Base-by-base conservation (phyloP, 148 eudicot genomes). In the Gaultheria prostrata region DNA sequence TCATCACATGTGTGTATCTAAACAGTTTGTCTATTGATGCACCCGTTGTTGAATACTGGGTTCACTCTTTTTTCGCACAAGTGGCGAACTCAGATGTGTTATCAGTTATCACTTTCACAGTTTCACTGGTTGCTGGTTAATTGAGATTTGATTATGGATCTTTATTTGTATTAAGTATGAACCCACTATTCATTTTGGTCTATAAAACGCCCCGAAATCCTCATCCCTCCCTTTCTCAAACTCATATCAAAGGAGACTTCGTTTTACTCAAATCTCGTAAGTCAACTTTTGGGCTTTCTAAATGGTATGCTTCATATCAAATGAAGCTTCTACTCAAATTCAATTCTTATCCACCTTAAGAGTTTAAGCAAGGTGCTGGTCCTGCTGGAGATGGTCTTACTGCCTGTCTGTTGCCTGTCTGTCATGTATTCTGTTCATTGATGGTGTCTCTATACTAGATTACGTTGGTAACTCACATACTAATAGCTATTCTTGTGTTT, bases 401-500 rank as follows among this genome's bases (percentile, higher is more conserved):
- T 39, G 43, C 43, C 43, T 39, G n/a, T n/a, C n/a, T n/a, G n/a
- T n/a, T n/a, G n/a, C n/a, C 13, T 39, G 43, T 6, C 43, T 39
- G 6, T 5, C 43, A 39, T 39, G 43, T 0, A 51, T 51, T 1
- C 18, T 45, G 63, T 28, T 3, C 11, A 18, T 21, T 65, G 57
- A 50, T 21, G 11, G 54, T 26, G 57, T 26, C 45, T 51, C 46
- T 57, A 28, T 76, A 13, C 15, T 33, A 49, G 74, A 51, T 50
- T 46, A 6, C 3, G 51, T 56, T 49, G 3, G 20, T 43, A 67
- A 35, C 13, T 54, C 13, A 71, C 35, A 71, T 77, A 32, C 57
- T 78, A 67, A 83, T 79, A 53, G 18, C 73, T 86, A n/a, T 82
- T 80, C 76, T 15, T 51, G 13, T 56, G 39, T 77, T 84, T 76